Percentiles rank a stretch among this genome's conserved stretches.
Evolutionary conservation across 768 basidiomycete species (phyloP).

Genomic region (Tricholoma terreum): DNA sequence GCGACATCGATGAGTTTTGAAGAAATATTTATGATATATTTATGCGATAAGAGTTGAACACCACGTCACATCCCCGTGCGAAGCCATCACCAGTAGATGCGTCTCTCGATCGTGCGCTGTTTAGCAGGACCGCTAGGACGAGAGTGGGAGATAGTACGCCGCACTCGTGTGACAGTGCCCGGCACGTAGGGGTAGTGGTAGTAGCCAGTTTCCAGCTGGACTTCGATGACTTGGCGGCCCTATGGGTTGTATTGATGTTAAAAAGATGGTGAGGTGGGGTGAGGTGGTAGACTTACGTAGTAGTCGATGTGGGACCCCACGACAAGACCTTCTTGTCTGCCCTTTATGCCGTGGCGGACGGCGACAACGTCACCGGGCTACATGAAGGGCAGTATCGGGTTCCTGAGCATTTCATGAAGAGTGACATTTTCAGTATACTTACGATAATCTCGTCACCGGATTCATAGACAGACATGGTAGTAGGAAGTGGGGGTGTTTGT

Average conservation of each 20-base stretch:
- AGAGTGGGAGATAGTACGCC: slow-evolving; percentile 64
- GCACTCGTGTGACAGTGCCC: slow-evolving; percentile 64
- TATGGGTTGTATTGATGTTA: slow-evolving; percentile 22
- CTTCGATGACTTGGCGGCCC: slow-evolving; percentile 82
- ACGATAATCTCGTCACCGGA: slow-evolving; percentile 35
- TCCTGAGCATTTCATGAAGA: neutral
- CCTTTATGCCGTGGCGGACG: slow-evolving; percentile 60
- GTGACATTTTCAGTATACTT: slow-evolving; percentile 5
- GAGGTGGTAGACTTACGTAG: slow-evolving; percentile 43
- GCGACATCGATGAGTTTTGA: neutral
- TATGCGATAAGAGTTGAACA: neutral
- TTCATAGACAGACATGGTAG: slow-evolving; percentile 28
- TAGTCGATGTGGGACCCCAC: slow-evolving; percentile 72
- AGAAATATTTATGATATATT: neutral
- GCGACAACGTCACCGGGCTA: slow-evolving; percentile 82
- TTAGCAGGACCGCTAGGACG: slow-evolving; percentile 41
- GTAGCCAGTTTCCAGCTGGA: slow-evolving; percentile 72
- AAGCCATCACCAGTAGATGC: slow-evolving; percentile 64
- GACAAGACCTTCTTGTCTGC: slow-evolving; percentile 76
- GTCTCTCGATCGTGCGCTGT: slow-evolving; percentile 64
- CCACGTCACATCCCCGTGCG: neutral
- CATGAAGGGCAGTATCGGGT: neutral
- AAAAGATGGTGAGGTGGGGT: neutral
- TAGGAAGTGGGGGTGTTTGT: neutral
- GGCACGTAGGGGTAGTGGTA: slow-evolving; percentile 61